Conservation (phyloP, 768 basidiomycete genomes). For the Calocera viscosa region DNA sequence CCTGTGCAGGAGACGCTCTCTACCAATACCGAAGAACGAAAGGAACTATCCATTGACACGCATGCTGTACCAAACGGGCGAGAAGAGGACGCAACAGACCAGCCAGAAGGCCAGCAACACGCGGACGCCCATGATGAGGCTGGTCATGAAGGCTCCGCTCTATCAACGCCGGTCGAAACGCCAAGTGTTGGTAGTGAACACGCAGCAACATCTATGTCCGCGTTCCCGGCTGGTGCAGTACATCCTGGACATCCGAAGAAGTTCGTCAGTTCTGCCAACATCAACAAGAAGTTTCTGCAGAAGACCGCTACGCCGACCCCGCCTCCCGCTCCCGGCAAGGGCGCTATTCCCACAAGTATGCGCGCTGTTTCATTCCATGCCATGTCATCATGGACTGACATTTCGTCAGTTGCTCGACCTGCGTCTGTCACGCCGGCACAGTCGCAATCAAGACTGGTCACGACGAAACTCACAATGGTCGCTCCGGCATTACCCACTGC, state of each 20-base stretch:
- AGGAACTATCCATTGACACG: not conserved
- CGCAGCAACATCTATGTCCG: not conserved
- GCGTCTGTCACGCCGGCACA: slow-evolving; percentile 46
- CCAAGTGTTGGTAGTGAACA: slow-evolving; percentile 1
- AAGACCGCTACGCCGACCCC: slow-evolving; percentile 52
- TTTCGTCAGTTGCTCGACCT: slow-evolving; percentile 36
- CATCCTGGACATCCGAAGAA: slow-evolving; percentile 2
- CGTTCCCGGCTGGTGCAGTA: not conserved
- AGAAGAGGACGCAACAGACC: not conserved
- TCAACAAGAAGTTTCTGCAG: slow-evolving; percentile 94
- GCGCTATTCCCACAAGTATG: slow-evolving; percentile 1
- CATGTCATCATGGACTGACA: not conserved
- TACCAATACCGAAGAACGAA: not conserved
- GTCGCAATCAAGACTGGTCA: slow-evolving; percentile 56
- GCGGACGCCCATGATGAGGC: not conserved
- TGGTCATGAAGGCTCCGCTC: not conserved
- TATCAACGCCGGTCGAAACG: slow-evolving; percentile 5
- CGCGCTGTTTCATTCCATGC: not conserved
- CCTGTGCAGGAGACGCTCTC: not conserved
- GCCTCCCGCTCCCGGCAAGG: slow-evolving; percentile 16
- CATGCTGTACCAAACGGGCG: not conserved
- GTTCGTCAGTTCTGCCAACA: slow-evolving; percentile 61
- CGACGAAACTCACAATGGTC: slow-evolving; percentile 60
- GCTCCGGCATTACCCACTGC: slow-evolving; percentile 47
- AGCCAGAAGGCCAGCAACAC: not conserved